phyloP scores from a whole-genome alignment of 352 stramenopile species.

The Phytophthora idaei region DNA sequence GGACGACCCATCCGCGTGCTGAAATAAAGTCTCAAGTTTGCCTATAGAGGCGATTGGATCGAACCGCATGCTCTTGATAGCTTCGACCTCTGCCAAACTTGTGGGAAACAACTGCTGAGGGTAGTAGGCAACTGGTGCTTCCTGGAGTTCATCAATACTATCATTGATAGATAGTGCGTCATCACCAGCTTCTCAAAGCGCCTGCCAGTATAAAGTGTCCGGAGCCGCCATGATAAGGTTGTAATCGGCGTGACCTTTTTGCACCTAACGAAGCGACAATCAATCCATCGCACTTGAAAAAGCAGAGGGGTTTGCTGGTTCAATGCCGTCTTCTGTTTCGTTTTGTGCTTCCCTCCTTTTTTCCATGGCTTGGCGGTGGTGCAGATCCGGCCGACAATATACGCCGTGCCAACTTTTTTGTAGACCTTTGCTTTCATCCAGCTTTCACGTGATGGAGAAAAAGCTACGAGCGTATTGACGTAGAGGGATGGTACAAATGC shows the following conservation, averaged over 20 bases:
- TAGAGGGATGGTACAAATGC: not conserved
- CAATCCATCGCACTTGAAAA: not conserved
- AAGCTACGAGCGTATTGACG: conserved; percentile 2
- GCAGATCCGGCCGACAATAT: not conserved
- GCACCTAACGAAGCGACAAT: not conserved
- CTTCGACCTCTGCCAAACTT: not conserved
- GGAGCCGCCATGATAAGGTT: not conserved
- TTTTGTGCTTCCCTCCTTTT: not conserved
- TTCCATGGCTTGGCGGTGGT: not conserved
- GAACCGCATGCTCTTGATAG: not conserved
- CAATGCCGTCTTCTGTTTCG: not conserved
- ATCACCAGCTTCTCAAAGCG: not conserved
- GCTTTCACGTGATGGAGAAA: conserved; percentile 1
- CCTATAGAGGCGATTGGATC: not conserved
- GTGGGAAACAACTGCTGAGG: not conserved
- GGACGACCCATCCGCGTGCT: not conserved
- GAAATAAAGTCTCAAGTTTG: not conserved
- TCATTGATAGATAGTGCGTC: not conserved
- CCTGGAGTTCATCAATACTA: not conserved
- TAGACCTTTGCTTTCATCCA: too few species aligned
- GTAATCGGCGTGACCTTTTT: not conserved
- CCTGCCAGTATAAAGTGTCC: not conserved
- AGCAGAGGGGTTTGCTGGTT: not conserved
- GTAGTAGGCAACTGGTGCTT: not conserved
- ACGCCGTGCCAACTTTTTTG: not conserved